Base-by-base conservation (phyloP, 441 rosid genomes). In the California macrophylla region DNA sequence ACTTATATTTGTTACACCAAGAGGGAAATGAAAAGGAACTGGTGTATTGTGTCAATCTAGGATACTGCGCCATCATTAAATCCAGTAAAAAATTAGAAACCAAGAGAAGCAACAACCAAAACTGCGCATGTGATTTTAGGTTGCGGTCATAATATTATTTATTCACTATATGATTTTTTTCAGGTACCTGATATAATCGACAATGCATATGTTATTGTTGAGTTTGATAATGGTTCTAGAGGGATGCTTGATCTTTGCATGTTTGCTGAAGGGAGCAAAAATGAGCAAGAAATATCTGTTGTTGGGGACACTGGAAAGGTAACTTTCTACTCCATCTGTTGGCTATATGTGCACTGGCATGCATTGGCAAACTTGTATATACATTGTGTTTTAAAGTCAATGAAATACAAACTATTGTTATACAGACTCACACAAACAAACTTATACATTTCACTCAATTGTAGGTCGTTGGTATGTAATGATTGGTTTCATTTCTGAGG, bases 191-290 rank as follows among this genome's bases (percentile, higher is more conserved):
- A 94, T 77, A 88, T 91, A 58, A 91, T 91, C 69, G 97, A 94
- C 83, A 85, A 91, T 63, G 91, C 98, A 1, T 94, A 91, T 63
- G 96, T 89, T 47, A 83, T 91, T 18, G 82, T 88, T 4, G 98
- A 93, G 72, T 93, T 93, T 65, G 89, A 91, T 68, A 93, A 89
- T 76, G 96, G 96, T 12, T 84, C 93, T n/a, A 81, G 97, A 65
- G 93, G 96, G 71, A 86, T 89, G 91, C 93, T 94, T 0, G 98
- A 94, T 71, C 96, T 94, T 66, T 87, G 96, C 78, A 94, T 94
- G 98, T 94, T 90, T 79, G 96, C 97, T 58, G 96, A 91, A 85
- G 98, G 97, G 64, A 91, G 91, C 77, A 91, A 83, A 86, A 91
- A 91, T 67, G 96, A 90, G 86, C 98, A 88, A 84, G 96, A 91